These are phyloP conservation scores for Tetrapisispora fleetii DNA, from an alignment of 805 yeast genomes.

Conservation along the genomic window DNA sequence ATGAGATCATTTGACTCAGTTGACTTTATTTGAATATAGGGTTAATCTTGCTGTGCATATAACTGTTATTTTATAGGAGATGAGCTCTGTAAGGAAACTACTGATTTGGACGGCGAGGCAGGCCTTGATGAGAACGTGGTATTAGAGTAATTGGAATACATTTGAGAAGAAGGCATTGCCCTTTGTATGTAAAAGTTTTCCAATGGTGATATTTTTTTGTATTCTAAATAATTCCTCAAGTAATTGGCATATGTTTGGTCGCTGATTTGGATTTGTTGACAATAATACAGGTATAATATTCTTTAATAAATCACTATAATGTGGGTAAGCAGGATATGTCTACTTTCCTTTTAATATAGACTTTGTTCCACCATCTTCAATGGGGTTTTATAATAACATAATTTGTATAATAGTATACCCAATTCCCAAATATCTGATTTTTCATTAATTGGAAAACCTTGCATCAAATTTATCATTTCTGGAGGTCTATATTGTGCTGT, in stretches of 20 bases:
- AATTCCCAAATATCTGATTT: constrained; percentile 82
- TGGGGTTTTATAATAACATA: constrained; percentile 77
- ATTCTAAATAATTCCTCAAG: constrained; percentile 57
- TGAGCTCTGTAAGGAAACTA: background rate
- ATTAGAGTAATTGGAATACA: background rate
- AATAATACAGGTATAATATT: constrained; percentile 53
- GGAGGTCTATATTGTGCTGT: constrained; percentile 83
- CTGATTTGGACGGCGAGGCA: background rate
- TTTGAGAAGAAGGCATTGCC: constrained; percentile 2
- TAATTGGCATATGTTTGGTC: constrained; percentile 68
- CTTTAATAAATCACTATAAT: constrained; percentile 51
- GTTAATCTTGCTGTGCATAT: background rate
- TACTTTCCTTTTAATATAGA: constrained; percentile 51
- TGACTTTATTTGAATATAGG: background rate
- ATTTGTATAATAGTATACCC: constrained; percentile 66
- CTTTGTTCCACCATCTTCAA: constrained; percentile 54
- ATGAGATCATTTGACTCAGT: too few species aligned
- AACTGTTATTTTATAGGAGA: background rate
- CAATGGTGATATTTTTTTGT: constrained; percentile 41
- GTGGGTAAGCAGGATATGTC: constrained; percentile 45
- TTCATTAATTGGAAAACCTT: constrained; percentile 65
- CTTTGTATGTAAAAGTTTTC: constrained; percentile 29
- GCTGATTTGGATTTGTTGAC: constrained; percentile 53
- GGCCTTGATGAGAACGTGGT: background rate
- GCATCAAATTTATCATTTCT: constrained; percentile 68